Percentiles rank a stretch among this genome's conserved stretches.
Conservation (phyloP, 2,329 filamentous ascomycete genomes). For the Leptographium wingfieldii region DNA sequence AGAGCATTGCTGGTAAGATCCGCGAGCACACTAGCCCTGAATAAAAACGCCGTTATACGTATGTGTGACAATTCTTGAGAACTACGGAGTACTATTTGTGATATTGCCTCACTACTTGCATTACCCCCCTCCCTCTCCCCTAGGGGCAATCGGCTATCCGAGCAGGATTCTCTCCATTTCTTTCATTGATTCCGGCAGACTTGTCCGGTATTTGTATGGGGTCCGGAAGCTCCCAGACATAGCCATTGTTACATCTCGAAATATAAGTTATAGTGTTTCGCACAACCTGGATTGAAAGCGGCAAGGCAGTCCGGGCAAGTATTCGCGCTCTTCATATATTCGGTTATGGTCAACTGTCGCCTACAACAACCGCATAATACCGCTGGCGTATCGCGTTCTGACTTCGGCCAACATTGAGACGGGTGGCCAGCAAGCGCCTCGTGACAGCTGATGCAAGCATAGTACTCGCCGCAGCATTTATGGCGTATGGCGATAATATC, state of each 20-base stretch:
- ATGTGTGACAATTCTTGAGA: too few relatives aligned
- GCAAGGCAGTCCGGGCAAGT: conserved; percentile 3
- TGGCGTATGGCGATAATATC: conserved; percentile 9
- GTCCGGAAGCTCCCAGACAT: too few relatives aligned
- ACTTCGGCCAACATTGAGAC: conserved; percentile 1
- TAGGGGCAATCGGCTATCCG: too few relatives aligned
- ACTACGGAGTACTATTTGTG: too few relatives aligned
- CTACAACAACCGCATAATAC: conserved; percentile 6
- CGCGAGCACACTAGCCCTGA: too few relatives aligned
- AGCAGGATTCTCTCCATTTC: too few relatives aligned
- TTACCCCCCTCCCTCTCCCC: too few relatives aligned
- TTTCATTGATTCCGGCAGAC: too few relatives aligned
- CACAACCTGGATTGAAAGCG: conserved; percentile 7
- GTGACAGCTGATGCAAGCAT: conserved; percentile 10
- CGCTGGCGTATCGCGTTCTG: neutral
- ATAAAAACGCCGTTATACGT: too few relatives aligned
- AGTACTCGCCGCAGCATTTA: conserved; percentile 8
- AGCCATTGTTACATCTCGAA: conserved; percentile 3
- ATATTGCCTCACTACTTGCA: too few relatives aligned
- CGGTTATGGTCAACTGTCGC: conserved; percentile 4
- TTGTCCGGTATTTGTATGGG: too few relatives aligned
- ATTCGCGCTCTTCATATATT: conserved; percentile 4
- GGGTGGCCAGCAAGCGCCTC: conserved; percentile 2
- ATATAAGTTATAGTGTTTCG: conserved; percentile 6
- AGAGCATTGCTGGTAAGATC: too few relatives aligned